Evolutionary conservation across 2,329 filamentous ascomycete species (phyloP), one percentile per base, ranked within the genome.

Genomic region (Fusarium concolor): DNA sequence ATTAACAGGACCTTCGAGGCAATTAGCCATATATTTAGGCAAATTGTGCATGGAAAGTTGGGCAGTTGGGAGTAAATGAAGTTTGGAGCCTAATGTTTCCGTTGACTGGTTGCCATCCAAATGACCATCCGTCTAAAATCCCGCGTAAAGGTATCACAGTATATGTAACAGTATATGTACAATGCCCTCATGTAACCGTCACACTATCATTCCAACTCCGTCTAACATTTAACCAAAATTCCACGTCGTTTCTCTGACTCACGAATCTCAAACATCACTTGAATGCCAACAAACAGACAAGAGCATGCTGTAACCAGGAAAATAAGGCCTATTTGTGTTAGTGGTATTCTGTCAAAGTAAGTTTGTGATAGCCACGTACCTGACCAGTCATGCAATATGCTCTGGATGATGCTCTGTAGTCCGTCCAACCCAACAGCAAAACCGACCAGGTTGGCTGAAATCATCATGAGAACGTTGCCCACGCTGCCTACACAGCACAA

Each of bases 261-360:
- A 52, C 96, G 85, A 71, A 96, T 87, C 83, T 99, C 96, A 82
- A 98, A 97, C 96, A 99, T 99, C 75, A 97, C 83, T 81, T 98
- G 95, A 41, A 92, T 87, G 26, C 91, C 94, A 1, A 94, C 89
- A 76, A 97, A 99, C 10, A 98, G 79, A 42, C 87, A 89, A n/a
- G 79, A 80, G 74, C 89, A 95, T 5, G 93, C 92, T 4, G 84
- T 84, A 12, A 89, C 75, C 43, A 98, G 79, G 77, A 97, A 99
- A 3, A 87, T 76, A 11, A 92, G 75, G 0, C 96, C 95, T 85
- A 46, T 2, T 14, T 8, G 35, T 29, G 29, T 70, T 38, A 38
- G 68, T 79, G 65, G 79, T 69, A 33, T 65, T 24, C 46, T 38
- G 24, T 15, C 22, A 43, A 14, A 41, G 17, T 12, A 28, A 12